A percentile compares a stretch with the other conserved stretches of the same genome.
Conservation (phyloP, 306 rosid genomes). For the Vigna unguiculata region DNA sequence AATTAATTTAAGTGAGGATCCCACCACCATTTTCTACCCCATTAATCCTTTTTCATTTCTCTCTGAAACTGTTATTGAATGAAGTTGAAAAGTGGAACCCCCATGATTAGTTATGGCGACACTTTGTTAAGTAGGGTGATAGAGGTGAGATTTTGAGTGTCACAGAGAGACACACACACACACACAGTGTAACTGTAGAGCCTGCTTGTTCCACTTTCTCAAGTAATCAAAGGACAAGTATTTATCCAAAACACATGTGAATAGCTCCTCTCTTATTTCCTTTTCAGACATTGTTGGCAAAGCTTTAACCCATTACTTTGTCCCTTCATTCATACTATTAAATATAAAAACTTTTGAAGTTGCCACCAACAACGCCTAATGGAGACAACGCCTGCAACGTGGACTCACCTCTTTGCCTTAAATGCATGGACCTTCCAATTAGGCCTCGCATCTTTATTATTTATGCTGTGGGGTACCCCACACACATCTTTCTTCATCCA, state of each 20-base stretch:
- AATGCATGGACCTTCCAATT: conserved; percentile 45
- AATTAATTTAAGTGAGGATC: too few species aligned
- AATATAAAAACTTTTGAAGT: conserved; percentile 13
- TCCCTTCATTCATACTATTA: conserved; percentile 35
- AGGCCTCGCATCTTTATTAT: conserved; percentile 28
- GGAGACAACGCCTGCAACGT: conserved; percentile 43
- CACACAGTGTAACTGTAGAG: conserved; percentile 1
- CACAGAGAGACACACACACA: neutral
- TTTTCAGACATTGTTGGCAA: conserved; percentile 48
- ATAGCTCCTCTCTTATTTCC: conserved; percentile 31
- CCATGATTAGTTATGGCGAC: conserved; percentile 48
- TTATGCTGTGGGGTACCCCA: conserved; percentile 33
- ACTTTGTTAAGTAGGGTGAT: conserved; percentile 7
- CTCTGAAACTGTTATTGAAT: conserved; percentile 8
- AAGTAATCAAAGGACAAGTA: conserved; percentile 36
- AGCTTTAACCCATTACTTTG: conserved; percentile 21
- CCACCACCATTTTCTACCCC: conserved; percentile 44
- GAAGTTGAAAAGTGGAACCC: conserved; percentile 44
- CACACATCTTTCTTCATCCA: conserved; percentile 36
- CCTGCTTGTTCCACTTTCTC: conserved; percentile 49
- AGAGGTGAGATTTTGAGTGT: conserved; percentile 29
- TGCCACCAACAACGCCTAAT: neutral
- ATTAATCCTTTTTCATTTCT: too few species aligned
- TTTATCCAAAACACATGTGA: conserved; percentile 23
- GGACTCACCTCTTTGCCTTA: conserved; percentile 38